phyloP scores from a whole-genome alignment of 768 basidiomycete species.

The Termitomyces sp. region DNA sequence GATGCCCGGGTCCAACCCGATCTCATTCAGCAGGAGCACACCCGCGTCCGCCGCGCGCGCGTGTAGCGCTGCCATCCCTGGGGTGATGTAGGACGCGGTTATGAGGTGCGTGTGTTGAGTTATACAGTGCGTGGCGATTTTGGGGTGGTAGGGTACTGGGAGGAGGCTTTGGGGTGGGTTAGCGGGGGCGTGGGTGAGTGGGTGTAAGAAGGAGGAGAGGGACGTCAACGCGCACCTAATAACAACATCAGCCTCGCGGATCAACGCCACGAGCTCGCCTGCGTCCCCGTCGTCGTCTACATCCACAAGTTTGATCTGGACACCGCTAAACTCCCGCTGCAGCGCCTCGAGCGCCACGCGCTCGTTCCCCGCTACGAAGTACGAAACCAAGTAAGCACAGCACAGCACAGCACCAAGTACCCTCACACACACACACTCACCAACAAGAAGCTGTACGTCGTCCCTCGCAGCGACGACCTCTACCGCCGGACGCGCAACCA shows the following conservation, averaged over 20 bases:
- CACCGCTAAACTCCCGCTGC: constrained; percentile 39
- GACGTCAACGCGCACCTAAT: constrained; percentile 66
- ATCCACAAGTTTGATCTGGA: constrained; percentile 53
- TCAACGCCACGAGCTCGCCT: constrained; percentile 45
- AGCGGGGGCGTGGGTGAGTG: too few relatives aligned
- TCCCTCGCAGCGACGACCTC: constrained; percentile 58
- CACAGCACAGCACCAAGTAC: too few relatives aligned
- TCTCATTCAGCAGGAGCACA: constrained; percentile 82
- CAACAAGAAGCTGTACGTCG: constrained; percentile 70
- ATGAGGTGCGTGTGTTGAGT: neutral
- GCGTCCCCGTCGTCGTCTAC: constrained; percentile 44
- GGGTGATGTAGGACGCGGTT: neutral
- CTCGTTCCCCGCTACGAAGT: constrained; percentile 74
- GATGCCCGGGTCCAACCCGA: constrained; percentile 85
- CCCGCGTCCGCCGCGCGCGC: constrained; percentile 55
- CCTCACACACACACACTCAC: too few relatives aligned
- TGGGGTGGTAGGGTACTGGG: neutral
- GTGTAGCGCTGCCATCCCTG: accelerated
- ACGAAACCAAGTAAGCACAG: too few relatives aligned
- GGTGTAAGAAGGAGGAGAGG: too few relatives aligned
- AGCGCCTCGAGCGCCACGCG: constrained; percentile 49
- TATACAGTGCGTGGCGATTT: neutral
- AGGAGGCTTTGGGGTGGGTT: neutral
- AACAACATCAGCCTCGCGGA: constrained; percentile 70
- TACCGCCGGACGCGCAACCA: constrained; percentile 89